Percentiles rank a stretch among this genome's conserved stretches.
phyloP scores from a whole-genome alignment of 2,329 filamentous ascomycete species.

The Didymella segeticola region DNA sequence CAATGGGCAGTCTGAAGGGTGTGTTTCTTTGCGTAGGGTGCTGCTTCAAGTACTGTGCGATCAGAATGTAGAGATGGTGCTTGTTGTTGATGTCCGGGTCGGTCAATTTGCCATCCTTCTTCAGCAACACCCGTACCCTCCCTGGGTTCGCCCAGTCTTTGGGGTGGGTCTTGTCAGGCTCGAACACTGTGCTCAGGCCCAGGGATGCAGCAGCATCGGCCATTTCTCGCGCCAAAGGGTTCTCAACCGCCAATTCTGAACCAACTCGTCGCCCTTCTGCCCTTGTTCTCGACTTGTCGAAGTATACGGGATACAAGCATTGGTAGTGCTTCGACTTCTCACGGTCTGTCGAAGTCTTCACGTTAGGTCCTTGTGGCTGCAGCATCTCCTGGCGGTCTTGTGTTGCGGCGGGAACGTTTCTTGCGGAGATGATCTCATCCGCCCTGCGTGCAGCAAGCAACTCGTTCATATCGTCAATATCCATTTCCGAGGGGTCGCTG shows the following conservation, averaged over 20 bases:
- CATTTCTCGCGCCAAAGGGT: conserved; percentile 89
- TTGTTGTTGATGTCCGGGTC: conserved; percentile 71
- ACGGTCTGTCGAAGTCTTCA: conserved; percentile 53
- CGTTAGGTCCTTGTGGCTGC: conserved; percentile 47
- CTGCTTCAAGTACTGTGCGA: conserved; percentile 75
- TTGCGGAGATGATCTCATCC: conserved; percentile 58
- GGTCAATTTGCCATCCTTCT: conserved; percentile 62
- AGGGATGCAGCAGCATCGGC: conserved; percentile 74
- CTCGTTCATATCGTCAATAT: conserved; percentile 83
- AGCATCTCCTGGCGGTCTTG: conserved; percentile 39
- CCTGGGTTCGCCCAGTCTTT: conserved; percentile 98
- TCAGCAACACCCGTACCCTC: conserved; percentile 79
- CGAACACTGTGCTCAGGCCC: conserved; percentile 76
- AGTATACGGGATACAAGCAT: conserved; percentile 95
- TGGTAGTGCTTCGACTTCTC: conserved; percentile 76
- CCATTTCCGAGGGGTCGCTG: conserved; percentile 68
- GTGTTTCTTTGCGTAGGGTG: conserved; percentile 79
- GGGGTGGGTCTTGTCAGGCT: conserved; percentile 90
- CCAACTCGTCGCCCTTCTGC: conserved; percentile 83
- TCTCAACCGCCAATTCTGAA: conserved; percentile 73
- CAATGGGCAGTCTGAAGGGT: conserved; percentile 74
- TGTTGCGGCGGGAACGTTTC: conserved; percentile 26
- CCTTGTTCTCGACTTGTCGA: conserved; percentile 77
- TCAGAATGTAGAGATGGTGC: conserved; percentile 84
- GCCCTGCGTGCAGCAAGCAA: conserved; percentile 49